These are phyloP conservation scores for Globisporangium nodosum DNA, from an alignment of 352 stramenopile genomes.

Conservation along the genomic window DNA sequence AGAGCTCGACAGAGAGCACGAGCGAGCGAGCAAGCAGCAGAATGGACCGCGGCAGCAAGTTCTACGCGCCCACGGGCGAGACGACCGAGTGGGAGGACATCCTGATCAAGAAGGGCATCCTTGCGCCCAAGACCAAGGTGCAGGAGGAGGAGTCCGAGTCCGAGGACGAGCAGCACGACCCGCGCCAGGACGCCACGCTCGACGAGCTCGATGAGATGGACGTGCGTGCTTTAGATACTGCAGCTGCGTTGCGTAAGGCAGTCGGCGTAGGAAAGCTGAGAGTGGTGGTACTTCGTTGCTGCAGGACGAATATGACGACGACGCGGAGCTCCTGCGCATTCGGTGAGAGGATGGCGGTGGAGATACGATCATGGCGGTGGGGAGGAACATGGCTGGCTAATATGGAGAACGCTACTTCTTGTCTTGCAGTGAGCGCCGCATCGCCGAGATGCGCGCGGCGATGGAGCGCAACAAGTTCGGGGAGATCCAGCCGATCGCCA, in stretches of 20 bases:
- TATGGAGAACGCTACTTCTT: background rate
- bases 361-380: too few relatives aligned
- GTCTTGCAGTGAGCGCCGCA: constrained; percentile 55
- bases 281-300: background rate
- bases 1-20: background rate
- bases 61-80: constrained; percentile 83
- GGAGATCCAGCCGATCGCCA: constrained; percentile 87
- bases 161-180: constrained; percentile 67
- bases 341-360: constrained; percentile 15
- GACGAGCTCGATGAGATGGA: constrained; percentile 86
- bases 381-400: too few relatives aligned
- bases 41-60: constrained; percentile 71
- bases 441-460: constrained; percentile 85
- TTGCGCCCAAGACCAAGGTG: constrained; percentile 87
- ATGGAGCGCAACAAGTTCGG: constrained; percentile 84
- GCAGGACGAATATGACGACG: constrained; percentile 84
- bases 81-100: constrained; percentile 90
- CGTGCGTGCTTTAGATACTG: constrained; percentile 14
- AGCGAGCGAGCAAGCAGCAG: constrained; percentile 7
- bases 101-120: constrained; percentile 84
- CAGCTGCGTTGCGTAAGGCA: too few relatives aligned
- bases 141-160: constrained; percentile 63
- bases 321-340: constrained; percentile 68
- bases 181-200: constrained; percentile 73
- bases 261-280: too few relatives aligned